Percentiles rank a stretch among this genome's conserved stretches.
Conservation (phyloP, 2,329 filamentous ascomycete genomes). For the Aspergillus caelatus region DNA sequence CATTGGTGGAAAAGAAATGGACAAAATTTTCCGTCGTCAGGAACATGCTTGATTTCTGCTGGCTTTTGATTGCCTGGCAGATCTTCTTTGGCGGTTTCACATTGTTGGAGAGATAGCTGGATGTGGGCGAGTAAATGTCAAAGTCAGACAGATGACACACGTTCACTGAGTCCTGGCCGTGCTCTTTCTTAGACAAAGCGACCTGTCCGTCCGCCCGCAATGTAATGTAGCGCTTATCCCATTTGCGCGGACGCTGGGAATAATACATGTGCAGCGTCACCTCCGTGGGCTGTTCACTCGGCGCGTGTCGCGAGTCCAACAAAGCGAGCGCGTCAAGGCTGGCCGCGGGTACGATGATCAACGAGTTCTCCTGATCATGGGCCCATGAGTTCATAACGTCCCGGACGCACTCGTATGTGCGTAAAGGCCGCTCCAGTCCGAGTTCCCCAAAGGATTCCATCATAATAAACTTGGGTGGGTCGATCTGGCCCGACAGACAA, state of each 20-base stretch:
- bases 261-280: constrained; percentile 75
- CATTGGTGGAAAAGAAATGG: constrained; percentile 86
- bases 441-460: constrained; percentile 75
- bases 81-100: constrained; percentile 82
- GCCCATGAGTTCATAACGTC: constrained; percentile 96
- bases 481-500: constrained; percentile 65
- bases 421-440: constrained; percentile 78
- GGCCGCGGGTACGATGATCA: constrained; percentile 67
- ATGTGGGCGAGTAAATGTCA: constrained; percentile 81
- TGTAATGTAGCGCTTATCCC: constrained; percentile 82
- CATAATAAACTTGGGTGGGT: constrained; percentile 68
- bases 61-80: constrained; percentile 88
- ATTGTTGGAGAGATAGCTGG: constrained; percentile 66
- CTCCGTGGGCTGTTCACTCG: constrained; percentile 65
- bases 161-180: constrained; percentile 67
- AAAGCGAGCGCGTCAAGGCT: constrained; percentile 47
- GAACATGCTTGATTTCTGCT: constrained; percentile 85
- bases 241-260: constrained; percentile 79
- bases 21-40: constrained; percentile 81
- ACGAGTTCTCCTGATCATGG: constrained; percentile 72
- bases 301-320: constrained; percentile 67
- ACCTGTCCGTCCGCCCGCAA: constrained; percentile 74
- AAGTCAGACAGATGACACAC: constrained; percentile 90
- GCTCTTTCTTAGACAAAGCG: constrained; percentile 69
- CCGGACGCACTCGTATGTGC: constrained; percentile 81